Conservation (phyloP, 1,139 yeast genomes). For the Ashbya aceris region DNA sequence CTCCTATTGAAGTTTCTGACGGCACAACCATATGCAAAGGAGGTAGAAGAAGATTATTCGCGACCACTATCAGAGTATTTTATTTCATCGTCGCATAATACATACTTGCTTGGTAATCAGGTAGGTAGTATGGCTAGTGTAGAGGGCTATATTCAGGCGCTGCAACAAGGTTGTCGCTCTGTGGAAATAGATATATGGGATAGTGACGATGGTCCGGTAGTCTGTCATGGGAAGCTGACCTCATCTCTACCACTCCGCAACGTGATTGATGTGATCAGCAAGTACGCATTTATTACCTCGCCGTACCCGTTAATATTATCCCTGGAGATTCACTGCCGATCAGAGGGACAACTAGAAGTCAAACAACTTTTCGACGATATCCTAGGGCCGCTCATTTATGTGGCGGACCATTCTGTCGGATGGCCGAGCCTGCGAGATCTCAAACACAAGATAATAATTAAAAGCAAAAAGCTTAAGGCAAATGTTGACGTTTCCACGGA, state of each 20-base stretch:
- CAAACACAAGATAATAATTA: constrained; percentile 60
- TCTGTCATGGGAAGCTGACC: constrained; percentile 86
- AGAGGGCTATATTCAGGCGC: constrained; percentile 81
- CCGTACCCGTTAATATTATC: constrained; percentile 85
- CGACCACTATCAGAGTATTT: constrained; percentile 77
- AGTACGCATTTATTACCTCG: constrained; percentile 77
- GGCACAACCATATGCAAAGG: constrained; percentile 34
- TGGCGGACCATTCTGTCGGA: constrained; percentile 13
- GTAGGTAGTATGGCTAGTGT: constrained; percentile 85
- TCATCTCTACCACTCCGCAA: constrained; percentile 58
- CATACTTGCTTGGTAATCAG: constrained; percentile 82
- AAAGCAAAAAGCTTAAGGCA: constrained; percentile 54
- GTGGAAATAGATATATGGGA: constrained; percentile 96
- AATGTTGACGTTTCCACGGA: constrained; percentile 2
- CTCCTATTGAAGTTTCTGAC: constrained; percentile 33
- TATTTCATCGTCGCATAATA: constrained; percentile 90
- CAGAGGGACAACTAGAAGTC: constrained; percentile 52
- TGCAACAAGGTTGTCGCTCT: constrained; percentile 89
- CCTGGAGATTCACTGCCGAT: constrained; percentile 71
- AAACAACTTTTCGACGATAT: constrained; percentile 42
- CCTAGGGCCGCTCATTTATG: constrained; percentile 49
- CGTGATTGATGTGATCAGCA: constrained; percentile 63
- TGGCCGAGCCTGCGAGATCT: constrained; percentile 70
- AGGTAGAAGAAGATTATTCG: constrained; percentile 39
- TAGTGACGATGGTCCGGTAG: constrained; percentile 71